phyloP scores from a whole-genome alignment of 768 basidiomycete species.

The Filobasidium floriforme region DNA sequence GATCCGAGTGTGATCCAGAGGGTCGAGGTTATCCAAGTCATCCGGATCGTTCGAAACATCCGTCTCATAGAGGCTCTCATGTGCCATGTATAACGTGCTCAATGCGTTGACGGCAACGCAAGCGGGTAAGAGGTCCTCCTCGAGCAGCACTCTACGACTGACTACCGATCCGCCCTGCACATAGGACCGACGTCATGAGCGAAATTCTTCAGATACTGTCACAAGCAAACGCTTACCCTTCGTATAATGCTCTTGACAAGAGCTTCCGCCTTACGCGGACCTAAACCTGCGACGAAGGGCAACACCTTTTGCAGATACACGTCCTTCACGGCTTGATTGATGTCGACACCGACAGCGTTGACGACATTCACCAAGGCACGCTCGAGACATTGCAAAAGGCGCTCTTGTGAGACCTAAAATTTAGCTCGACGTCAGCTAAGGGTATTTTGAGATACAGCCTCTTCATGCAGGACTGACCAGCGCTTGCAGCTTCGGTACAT shows the following conservation, averaged over 20 bases:
- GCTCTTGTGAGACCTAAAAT: constrained; percentile 73
- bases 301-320: constrained; percentile 79
- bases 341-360: constrained; percentile 89
- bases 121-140: constrained; percentile 71
- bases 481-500: constrained; percentile 78
- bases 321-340: constrained; percentile 85
- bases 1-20: constrained; percentile 88
- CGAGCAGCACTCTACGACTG: constrained; percentile 74
- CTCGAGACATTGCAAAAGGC: constrained; percentile 71
- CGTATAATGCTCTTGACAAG: constrained; percentile 65
- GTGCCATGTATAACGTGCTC: constrained; percentile 78
- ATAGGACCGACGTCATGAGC: neutral
- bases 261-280: constrained; percentile 83
- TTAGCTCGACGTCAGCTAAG: neutral
- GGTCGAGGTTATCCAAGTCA: constrained; percentile 68
- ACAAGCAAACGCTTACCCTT: constrained; percentile 52
- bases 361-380: constrained; percentile 80
- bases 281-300: constrained; percentile 84
- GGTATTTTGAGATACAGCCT: neutral
- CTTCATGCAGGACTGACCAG: constrained; percentile 52
- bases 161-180: constrained; percentile 72
- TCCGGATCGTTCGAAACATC: constrained; percentile 54
- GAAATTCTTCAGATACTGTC: no score
- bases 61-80: constrained; percentile 57
- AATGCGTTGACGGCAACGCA: constrained; percentile 87